These are phyloP conservation scores for Arachis monticola DNA, from an alignment of 331 rosid species.

Conservation along the genomic window DNA sequence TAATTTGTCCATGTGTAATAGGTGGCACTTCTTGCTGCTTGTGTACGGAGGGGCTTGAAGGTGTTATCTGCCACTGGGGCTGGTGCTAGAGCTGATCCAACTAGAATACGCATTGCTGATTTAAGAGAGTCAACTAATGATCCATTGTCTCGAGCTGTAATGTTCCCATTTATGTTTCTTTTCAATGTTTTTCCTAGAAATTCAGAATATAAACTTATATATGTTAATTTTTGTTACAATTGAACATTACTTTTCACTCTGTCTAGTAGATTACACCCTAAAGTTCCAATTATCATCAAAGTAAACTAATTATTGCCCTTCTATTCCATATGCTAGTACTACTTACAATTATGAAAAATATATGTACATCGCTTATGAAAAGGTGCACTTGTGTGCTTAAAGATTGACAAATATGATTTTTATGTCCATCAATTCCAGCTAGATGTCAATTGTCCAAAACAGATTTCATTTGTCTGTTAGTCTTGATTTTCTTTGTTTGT, in stretches of 20 bases:
- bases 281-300: conserved; percentile 5
- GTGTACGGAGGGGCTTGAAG: conserved; percentile 90
- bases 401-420: conserved; percentile 8
- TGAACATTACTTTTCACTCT: conserved; percentile 1
- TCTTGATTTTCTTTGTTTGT: conserved; percentile 28
- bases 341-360: not conserved
- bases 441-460: conserved; percentile 17
- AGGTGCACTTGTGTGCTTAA: conserved; percentile 4
- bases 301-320: conserved; percentile 25
- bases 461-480: conserved; percentile 11
- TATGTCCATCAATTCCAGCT: conserved; percentile 16
- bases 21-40: conserved; percentile 99
- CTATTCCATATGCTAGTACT: not conserved
- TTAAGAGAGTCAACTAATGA: conserved; percentile 90
- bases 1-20: conserved; percentile 55
- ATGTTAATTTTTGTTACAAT: conserved; percentile 14
- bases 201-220: not conserved
- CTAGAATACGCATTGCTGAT: conserved; percentile 92
- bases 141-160: conserved; percentile 91
- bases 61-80: conserved; percentile 96
- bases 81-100: conserved; percentile 95
- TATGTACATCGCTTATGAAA: conserved; percentile 6
- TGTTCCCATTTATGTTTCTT: conserved; percentile 21
- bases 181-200: conserved; percentile 18
- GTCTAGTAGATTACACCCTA: conserved; percentile 19